These are phyloP conservation scores for Curvularia verruculosa DNA, from an alignment of 2,329 filamentous ascomycete species.

Conservation along the genomic window DNA sequence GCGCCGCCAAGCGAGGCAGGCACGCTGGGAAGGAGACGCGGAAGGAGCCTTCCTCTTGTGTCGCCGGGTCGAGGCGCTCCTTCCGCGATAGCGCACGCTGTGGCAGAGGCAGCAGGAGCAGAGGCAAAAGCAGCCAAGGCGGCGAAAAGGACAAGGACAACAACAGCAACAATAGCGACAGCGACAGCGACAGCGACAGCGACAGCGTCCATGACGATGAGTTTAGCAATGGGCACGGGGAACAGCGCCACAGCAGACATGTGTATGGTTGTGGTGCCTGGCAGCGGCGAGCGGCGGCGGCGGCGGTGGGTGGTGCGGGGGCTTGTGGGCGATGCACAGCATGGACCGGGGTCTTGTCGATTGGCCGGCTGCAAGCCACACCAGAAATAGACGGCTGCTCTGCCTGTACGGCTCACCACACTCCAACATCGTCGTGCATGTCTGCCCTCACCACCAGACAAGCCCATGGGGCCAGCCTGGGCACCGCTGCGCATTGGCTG, in stretches of 20 bases:
- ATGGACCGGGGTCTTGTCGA: constrained; percentile 35
- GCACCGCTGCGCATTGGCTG: constrained; percentile 37
- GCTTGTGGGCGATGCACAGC: constrained; percentile 37
- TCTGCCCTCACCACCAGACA: constrained; percentile 24
- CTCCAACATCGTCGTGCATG: constrained; percentile 24
- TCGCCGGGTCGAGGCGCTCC: not conserved
- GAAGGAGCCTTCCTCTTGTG: constrained; percentile 9
- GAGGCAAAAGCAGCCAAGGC: constrained; percentile 1
- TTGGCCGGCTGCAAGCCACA: constrained; percentile 50
- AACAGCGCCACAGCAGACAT: constrained; percentile 22
- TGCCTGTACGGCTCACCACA: constrained; percentile 41
- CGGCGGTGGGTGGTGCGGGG: constrained; percentile 23
- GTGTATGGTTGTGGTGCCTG: constrained; percentile 31
- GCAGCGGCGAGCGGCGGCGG: constrained; percentile 17
- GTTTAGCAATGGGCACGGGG: constrained; percentile 12
- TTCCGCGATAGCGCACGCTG: not conserved
- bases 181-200: not conserved
- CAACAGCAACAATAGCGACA: not conserved
- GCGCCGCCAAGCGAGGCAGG: constrained; percentile 21
- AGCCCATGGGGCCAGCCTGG: constrained; percentile 32
- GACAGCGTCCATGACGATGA: too few species aligned
- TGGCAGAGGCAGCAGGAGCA: not conserved
- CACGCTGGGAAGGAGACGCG: constrained; percentile 22
- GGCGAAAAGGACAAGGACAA: not conserved
- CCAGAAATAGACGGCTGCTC: constrained; percentile 43